Conservation (phyloP, 2,329 filamentous ascomycete species). For the Macrophomina tecta region DNA sequence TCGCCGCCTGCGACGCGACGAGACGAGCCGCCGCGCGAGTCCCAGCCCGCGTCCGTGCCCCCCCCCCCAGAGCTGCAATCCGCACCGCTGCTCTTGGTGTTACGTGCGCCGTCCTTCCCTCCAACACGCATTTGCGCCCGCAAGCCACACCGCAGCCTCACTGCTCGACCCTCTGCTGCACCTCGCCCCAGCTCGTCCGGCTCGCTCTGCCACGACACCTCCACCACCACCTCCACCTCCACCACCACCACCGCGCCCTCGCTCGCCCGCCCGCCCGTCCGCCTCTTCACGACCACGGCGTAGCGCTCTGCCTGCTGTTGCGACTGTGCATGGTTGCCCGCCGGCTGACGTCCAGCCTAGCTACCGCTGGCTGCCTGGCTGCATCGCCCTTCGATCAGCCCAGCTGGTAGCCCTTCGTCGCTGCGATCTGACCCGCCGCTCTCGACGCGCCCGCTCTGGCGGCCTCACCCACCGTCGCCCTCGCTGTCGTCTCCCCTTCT, state of each 20-base stretch:
- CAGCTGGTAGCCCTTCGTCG: slow-evolving; percentile 22
- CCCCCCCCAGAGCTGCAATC: slow-evolving; percentile 2
- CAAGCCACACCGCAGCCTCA: slow-evolving; percentile 17
- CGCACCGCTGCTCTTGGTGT: slow-evolving; percentile 19
- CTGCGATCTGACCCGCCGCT: slow-evolving; percentile 3
- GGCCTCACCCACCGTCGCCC: slow-evolving; percentile 10
- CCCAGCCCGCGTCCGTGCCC: slow-evolving; percentile 14
- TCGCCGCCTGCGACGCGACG: slow-evolving; percentile 9
- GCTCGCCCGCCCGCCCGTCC: not conserved
- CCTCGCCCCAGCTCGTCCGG: not conserved
- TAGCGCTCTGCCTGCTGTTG: not conserved
- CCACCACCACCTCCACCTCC: too few species aligned
- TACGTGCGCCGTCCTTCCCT: slow-evolving; percentile 26
- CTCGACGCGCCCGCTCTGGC: not conserved
- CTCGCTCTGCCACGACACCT: slow-evolving; percentile 13
- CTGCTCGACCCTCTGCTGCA: not conserved
- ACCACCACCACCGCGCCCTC: not conserved
- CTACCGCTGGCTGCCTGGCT: slow-evolving; percentile 29
- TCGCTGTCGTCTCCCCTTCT: not conserved
- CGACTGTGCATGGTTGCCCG: slow-evolving; percentile 28
- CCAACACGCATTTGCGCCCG: slow-evolving; percentile 22
- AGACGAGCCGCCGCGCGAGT: slow-evolving; percentile 15
- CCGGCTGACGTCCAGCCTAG: slow-evolving; percentile 25
- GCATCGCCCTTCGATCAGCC: slow-evolving; percentile 27
- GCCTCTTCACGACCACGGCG: not conserved